Evolutionary conservation across 2,329 filamentous ascomycete genomes (phyloP).

Genomic region (Trichophyton schoenleinii): DNA sequence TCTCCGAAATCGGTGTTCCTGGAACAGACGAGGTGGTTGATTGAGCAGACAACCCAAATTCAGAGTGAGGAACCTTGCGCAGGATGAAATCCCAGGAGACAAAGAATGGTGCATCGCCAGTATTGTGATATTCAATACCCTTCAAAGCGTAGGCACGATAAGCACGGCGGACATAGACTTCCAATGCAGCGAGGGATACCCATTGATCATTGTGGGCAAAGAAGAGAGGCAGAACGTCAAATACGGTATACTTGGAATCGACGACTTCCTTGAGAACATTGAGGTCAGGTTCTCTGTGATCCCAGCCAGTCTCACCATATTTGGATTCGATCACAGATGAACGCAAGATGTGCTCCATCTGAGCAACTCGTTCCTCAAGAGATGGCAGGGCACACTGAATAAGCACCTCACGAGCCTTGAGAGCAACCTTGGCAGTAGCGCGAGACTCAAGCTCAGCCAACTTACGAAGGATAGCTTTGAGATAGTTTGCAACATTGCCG

Average conservation of each 20-base stretch:
- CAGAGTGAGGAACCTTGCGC: conserved; percentile 80
- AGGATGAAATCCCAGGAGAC: conserved; percentile 94
- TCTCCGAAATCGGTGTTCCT: conserved; percentile 54
- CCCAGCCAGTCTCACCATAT: conserved; percentile 94
- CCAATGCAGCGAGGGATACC: conserved; percentile 84
- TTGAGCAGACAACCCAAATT: conserved; percentile 65
- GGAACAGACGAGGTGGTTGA: conserved; percentile 75
- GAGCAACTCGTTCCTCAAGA: conserved; percentile 80
- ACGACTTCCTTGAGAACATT: conserved; percentile 94
- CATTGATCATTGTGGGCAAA: conserved; percentile 89
- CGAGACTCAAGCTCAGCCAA: conserved; percentile 82
- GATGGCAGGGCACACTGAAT: conserved; percentile 96
- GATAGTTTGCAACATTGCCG: conserved; percentile 76
- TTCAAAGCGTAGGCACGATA: conserved; percentile 94
- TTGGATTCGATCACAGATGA: conserved; percentile 93
- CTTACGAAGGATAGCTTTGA: conserved; percentile 69
- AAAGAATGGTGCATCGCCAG: conserved; percentile 58
- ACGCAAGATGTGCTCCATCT: conserved; percentile 97
- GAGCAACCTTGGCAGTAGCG: conserved; percentile 82
- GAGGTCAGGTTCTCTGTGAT: conserved; percentile 82
- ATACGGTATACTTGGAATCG: conserved; percentile 96
- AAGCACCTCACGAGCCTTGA: conserved; percentile 93
- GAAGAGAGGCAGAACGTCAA: conserved; percentile 89
- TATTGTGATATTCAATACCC: conserved; percentile 73
- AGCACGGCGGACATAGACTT: conserved; percentile 90